Conservation (phyloP, 2,329 filamentous ascomycete genomes). For the Sclerotinia nivalis region DNA sequence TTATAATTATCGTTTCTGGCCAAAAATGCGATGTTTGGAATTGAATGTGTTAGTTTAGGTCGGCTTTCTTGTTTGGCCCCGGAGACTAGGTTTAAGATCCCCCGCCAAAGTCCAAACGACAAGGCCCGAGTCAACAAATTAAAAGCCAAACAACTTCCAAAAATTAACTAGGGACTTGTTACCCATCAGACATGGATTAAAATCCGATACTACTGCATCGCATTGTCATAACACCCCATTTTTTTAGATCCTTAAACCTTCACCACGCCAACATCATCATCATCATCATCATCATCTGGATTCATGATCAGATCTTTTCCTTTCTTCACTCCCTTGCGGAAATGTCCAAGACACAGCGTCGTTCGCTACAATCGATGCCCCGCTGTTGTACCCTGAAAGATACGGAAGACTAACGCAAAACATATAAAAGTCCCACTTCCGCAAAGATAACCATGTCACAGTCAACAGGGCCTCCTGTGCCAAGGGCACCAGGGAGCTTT, state of each 20-base stretch:
- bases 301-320: background rate
- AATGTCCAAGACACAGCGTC: slow-evolving; percentile 17
- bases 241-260: background rate
- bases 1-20: background rate
- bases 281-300: background rate
- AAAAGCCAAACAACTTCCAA: background rate
- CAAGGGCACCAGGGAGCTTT: slow-evolving; percentile 40
- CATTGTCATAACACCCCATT: slow-evolving; percentile 12
- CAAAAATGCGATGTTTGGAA: background rate
- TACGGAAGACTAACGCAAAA: slow-evolving; percentile 23
- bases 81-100: slow-evolving; percentile 17
- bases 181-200: slow-evolving; percentile 15
- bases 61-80: slow-evolving; percentile 4
- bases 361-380: slow-evolving; percentile 23
- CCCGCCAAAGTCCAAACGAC: slow-evolving; percentile 9
- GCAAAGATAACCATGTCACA: slow-evolving; percentile 32
- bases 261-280: slow-evolving; percentile 2
- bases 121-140: background rate
- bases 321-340: background rate
- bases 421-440: slow-evolving; percentile 23
- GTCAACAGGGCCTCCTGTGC: slow-evolving; percentile 31
- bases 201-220: background rate
- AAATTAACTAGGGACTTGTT: slow-evolving; percentile 3
- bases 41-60: background rate
- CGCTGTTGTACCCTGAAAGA: slow-evolving; percentile 23